A percentile compares a stretch with the other conserved stretches of the same genome.
Conservation (phyloP, 495 filamentous ascomycete genomes). For the Cudoniella acicularis region DNA sequence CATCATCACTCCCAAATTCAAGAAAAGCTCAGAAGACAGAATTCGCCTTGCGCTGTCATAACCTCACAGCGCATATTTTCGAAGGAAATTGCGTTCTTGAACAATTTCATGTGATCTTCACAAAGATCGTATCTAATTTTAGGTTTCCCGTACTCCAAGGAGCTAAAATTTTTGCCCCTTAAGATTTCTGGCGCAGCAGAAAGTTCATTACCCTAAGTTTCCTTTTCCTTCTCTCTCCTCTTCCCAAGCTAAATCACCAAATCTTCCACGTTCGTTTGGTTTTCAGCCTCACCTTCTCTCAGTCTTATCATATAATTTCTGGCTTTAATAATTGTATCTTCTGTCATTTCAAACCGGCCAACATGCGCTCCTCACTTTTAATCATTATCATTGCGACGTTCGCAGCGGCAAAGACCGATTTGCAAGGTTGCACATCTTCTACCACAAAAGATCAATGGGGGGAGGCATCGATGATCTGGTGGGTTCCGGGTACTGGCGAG, state of each 20-base stretch:
- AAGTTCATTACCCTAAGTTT: too few relatives aligned
- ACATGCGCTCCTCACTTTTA: conserved; percentile 2
- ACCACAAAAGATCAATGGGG: conserved; percentile 15
- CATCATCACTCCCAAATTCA: too few relatives aligned
- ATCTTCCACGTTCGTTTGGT: neutral
- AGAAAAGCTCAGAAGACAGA: too few relatives aligned
- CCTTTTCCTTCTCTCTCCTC: neutral
- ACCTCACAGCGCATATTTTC: too few relatives aligned
- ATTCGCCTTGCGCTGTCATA: too few relatives aligned
- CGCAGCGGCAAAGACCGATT: conserved; percentile 42
- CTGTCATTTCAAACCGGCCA: neutral
- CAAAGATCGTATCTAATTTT: too few relatives aligned
- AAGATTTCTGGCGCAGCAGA: neutral
- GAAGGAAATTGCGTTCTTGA: too few relatives aligned
- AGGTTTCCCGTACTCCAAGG: too few relatives aligned
- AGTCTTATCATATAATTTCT: too few relatives aligned
- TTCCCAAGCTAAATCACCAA: neutral
- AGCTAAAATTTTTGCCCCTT: too few relatives aligned
- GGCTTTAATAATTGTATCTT: too few relatives aligned
- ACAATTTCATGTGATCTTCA: too few relatives aligned
- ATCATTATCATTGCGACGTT: conserved; percentile 23
- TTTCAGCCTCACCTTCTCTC: neutral
- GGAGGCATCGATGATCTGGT: conserved; percentile 33
- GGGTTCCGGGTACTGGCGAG: conserved; percentile 53
- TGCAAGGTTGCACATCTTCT: conserved; percentile 41